A percentile compares a stretch with the other conserved stretches of the same genome.
Evolutionary conservation across 2,329 filamentous ascomycete genomes (phyloP).

Genomic region (Phialophora tarda): DNA sequence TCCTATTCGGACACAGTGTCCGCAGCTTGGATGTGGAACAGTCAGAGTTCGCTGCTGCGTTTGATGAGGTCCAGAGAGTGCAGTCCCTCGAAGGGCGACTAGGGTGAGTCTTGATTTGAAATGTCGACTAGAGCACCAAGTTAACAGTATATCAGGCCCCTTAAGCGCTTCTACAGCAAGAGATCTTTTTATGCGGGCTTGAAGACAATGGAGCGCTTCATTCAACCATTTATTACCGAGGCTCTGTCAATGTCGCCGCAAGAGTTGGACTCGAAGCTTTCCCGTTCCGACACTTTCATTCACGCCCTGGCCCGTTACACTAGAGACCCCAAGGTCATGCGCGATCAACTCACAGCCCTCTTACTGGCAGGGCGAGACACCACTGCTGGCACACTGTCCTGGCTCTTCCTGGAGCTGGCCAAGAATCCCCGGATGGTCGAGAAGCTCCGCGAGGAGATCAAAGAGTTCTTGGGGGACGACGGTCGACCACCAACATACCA

Average conservation of each 20-base stretch:
- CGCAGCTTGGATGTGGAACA: constrained; percentile 65
- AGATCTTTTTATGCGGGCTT: constrained; percentile 68
- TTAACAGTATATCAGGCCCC: constrained; percentile 52
- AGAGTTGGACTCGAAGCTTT: constrained; percentile 72
- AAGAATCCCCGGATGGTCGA: constrained; percentile 69
- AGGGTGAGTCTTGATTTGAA: constrained; percentile 53
- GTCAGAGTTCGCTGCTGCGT: constrained; percentile 78
- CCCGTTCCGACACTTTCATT: constrained; percentile 81
- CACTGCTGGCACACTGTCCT: constrained; percentile 79
- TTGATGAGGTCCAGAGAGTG: constrained; percentile 76
- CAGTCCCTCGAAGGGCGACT: constrained; percentile 71
- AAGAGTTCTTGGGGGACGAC: constrained; percentile 66
- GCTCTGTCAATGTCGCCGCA: constrained; percentile 71
- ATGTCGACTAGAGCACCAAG: background rate
- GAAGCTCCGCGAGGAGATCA: constrained; percentile 76
- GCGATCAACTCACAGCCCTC: constrained; percentile 82
- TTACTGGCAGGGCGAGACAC: constrained; percentile 84
- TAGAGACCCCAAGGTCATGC: constrained; percentile 66
- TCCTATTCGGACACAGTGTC: constrained; percentile 78
- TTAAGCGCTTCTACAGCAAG: constrained; percentile 68
- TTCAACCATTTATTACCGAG: constrained; percentile 77
- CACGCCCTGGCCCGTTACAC: constrained; percentile 84
- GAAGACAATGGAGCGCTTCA: constrained; percentile 73
- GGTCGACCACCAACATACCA: constrained; percentile 66
- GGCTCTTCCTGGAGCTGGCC: constrained; percentile 81